A percentile compares a stretch with the other conserved stretches of the same genome.
These are phyloP conservation scores for Puccinia novopanici DNA, from an alignment of 1,284 basidiomycete genomes.

Conservation along the genomic window DNA sequence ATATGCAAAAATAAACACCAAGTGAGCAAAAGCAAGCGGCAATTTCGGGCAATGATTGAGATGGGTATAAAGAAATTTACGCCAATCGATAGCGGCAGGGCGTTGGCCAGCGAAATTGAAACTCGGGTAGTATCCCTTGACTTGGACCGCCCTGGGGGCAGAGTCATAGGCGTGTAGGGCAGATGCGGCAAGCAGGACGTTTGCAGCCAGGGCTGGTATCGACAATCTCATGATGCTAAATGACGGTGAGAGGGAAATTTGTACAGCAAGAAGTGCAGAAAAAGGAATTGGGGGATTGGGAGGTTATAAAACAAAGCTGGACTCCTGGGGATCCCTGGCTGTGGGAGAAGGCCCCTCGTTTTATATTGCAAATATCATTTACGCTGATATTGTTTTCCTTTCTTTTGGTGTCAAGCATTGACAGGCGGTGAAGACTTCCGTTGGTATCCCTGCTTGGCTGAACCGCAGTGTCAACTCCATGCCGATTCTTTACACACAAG, in stretches of 20 bases:
- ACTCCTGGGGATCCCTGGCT: too few relatives aligned
- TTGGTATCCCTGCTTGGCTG: too few relatives aligned
- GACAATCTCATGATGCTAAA: constrained; percentile 2
- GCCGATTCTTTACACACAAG: too few relatives aligned
- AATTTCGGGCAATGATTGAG: neutral
- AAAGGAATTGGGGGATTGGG: neutral
- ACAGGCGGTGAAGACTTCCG: too few relatives aligned
- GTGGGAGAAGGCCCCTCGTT: too few relatives aligned
- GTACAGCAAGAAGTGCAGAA: neutral
- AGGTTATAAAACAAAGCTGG: too few relatives aligned
- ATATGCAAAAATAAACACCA: neutral
- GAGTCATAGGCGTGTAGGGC: neutral
- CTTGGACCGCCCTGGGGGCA: neutral
- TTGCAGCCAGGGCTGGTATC: neutral
- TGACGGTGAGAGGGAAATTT: too few relatives aligned
- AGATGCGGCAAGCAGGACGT: neutral
- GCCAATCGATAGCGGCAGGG: constrained; percentile 9
- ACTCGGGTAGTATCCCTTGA: constrained; percentile 46
- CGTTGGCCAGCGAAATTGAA: constrained; percentile 14
- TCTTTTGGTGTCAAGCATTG: too few relatives aligned
- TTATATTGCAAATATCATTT: too few relatives aligned
- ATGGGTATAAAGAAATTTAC: constrained; percentile 17
- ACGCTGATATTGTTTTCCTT: too few relatives aligned
- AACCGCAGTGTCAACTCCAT: too few relatives aligned
- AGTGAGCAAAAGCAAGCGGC: neutral